Base-by-base conservation (phyloP, 2,329 filamentous ascomycete species). In the Fusarium sambucinum region DNA sequence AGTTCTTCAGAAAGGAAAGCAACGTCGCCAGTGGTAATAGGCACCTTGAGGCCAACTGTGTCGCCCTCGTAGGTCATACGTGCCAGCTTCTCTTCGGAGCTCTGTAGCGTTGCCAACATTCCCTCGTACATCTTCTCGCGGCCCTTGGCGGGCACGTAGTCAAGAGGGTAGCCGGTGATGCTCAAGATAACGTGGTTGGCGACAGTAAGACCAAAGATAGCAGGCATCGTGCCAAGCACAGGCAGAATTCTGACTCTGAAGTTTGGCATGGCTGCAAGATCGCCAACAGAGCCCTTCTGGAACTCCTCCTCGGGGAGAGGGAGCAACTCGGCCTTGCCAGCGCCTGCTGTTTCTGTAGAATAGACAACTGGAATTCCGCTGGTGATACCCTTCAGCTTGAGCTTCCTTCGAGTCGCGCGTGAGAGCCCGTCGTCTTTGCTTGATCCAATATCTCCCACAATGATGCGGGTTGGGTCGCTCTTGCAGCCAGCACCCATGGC, bases 401-500 rank as follows among this genome's bases (percentile, higher is more conserved):
- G 82, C 59, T 91, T 87, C 29, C 94, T 87, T 29, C 96, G 86
- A 3, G 95, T 98, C 10, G 91, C 90, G 63, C 94, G 87, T 5
- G 94, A 97, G 0, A 99, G 85, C 0, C 93, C 90, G 73, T 99
- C 96, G 70, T 98, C 95, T 1, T 90, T 93, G 71, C 91, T 96
- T 2, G 87, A 85, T 10, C 92, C 94, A 67, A 99, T 97, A 75
- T 99, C 96, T 21, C 94, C 94, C 7, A 99, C 90, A 72, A 93
- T 90, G 55, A 99, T 91, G 57, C 92, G 86, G 0, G 94, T 98
- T 2, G 88, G 89, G 46, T 91, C 89, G 45, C 92, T 95, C 83
- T 98, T 99, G 80, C 93, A 97, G 1, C 94, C 96, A 1, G 96
- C 96, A 1, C 96, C 96, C 94, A 98, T 98, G 32, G 93, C 92